Base-by-base conservation (phyloP, 2,329 filamentous ascomycete species). In the Lasiodiplodia sp. region DNA sequence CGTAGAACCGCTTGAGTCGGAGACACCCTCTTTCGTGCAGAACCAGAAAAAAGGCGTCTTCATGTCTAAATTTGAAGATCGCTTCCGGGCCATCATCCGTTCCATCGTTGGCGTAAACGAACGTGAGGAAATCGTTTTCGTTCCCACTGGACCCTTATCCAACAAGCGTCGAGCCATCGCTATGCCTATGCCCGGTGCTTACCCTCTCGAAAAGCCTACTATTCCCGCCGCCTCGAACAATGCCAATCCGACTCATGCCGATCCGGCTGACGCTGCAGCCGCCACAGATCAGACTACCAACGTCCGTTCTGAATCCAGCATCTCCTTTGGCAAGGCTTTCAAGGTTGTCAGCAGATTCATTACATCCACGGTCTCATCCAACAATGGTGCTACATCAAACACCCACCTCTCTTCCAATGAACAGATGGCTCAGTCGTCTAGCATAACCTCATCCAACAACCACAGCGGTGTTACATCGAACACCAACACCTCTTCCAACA, bases 111-210 rank as follows among this genome's bases (percentile, higher is more conserved):
- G 21, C 12, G 16, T 11, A 7, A 21, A 60, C 18, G 37, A 60
- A 16, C 37, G 12, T 1, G n/a, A 25, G 23, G 37, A 60, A 8
- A 47, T 47, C 4, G 16, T 47, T 12, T 60, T 18, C 23, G n/a
- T 60, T 25, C 37, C 37, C 7, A 47, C 56, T n/a, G 37, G 38
- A 60, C 5, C 23, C 21, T 11, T n/a, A 4, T 56, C 55, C 18
- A 47, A 44, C n/a, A 60, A 60, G 37, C 56, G 56, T 18, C 56
- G 56, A 16, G 37, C 37, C 37, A 25, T 60, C 56, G 3, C 18
- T 2, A 40, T 23, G 37, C 21, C n/a, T 23, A 40, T 60, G 38
- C 56, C 56, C 10, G 56, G 56, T 28, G n/a, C 56, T 4, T 60
- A 10, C n/a, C 37, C 56, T 38, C n/a, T 47, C 10, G 44, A 47